A percentile compares a stretch with the other conserved stretches of the same genome.
Evolutionary conservation across 208 protist species (phyloP).

Genomic region (Strigomonas galati): DNA sequence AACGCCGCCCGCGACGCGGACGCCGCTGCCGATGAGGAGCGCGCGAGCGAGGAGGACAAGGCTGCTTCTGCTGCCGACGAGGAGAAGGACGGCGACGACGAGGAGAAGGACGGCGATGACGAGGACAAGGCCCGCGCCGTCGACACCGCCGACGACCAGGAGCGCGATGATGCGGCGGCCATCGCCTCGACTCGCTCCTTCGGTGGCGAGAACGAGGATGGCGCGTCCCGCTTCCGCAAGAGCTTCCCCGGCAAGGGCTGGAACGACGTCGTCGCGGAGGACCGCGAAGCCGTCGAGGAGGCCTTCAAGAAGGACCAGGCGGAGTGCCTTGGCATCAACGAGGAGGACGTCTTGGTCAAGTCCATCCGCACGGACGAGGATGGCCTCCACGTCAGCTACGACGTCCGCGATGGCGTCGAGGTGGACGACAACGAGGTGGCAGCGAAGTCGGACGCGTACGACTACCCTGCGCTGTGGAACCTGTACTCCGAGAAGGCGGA

Average conservation of each 20-base stretch:
- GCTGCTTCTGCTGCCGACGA: not conserved
- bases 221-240: slow-evolving; percentile 25
- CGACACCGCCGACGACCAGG: not conserved
- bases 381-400: slow-evolving; percentile 30
- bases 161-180: not conserved
- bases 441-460: slow-evolving; percentile 24
- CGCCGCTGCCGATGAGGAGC: not conserved
- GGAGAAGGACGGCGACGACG: not conserved
- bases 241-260: slow-evolving; percentile 25
- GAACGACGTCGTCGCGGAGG: slow-evolving; percentile 17
- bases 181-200: not conserved
- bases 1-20: not conserved
- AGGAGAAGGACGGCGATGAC: not conserved
- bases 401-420: slow-evolving; percentile 22
- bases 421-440: slow-evolving; percentile 16
- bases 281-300: slow-evolving; percentile 21
- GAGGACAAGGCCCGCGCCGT: not conserved
- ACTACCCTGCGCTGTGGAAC: slow-evolving; percentile 38
- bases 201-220: slow-evolving; percentile 15
- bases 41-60: not conserved
- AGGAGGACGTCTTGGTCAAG: slow-evolving; percentile 25
- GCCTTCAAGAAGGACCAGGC: slow-evolving; percentile 39
- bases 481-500: slow-evolving; percentile 33
- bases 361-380: slow-evolving; percentile 20
- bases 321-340: slow-evolving; percentile 19